Conservation (phyloP, 2,329 filamentous ascomycete genomes). For the Furcasterigmium furcatum region DNA sequence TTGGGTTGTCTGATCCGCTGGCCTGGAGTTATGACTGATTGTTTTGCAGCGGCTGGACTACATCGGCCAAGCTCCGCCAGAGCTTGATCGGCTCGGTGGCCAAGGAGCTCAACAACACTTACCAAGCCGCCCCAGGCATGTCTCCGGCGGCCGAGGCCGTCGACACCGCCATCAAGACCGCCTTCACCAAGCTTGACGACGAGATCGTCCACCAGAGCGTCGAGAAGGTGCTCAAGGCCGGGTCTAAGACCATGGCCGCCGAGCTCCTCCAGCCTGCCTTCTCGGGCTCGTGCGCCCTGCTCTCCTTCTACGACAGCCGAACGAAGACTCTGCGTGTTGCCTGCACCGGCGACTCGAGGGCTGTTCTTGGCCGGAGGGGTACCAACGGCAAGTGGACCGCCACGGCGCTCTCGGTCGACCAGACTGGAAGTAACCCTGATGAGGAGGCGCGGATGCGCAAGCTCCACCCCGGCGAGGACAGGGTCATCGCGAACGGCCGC, state of each 20-base stretch:
- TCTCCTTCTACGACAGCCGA: conserved; percentile 92
- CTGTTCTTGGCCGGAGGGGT: conserved; percentile 80
- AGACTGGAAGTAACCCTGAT: conserved; percentile 84
- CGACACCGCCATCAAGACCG: conserved; percentile 87
- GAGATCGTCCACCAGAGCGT: conserved; percentile 95
- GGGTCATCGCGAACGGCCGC: conserved; percentile 84
- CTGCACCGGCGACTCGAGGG: conserved; percentile 93
- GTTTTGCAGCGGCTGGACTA: conserved; percentile 81
- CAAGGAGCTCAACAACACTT: conserved; percentile 87
- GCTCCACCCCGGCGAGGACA: conserved; percentile 84
- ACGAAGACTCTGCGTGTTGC: conserved; percentile 89
- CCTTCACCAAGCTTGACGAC: conserved; percentile 83
- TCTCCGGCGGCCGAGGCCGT: conserved; percentile 76
- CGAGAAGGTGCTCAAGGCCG: conserved; percentile 82
- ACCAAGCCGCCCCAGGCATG: conserved; percentile 66
- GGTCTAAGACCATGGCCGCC: conserved; percentile 86
- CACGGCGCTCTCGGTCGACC: conserved; percentile 84
- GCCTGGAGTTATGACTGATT: conserved; percentile 3
- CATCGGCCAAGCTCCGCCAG: conserved; percentile 91
- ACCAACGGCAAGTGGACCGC: conserved; percentile 87
- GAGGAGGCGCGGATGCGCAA: conserved; percentile 80
- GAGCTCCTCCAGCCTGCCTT: conserved; percentile 89
- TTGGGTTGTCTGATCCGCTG: not conserved
- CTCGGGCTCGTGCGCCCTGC: conserved; percentile 92
- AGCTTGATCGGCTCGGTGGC: conserved; percentile 90